Percentiles rank a stretch among this genome's conserved stretches.
Evolutionary conservation across 1,284 basidiomycete genomes (phyloP).

Genomic region (Tilletiopsis washingtonensis): DNA sequence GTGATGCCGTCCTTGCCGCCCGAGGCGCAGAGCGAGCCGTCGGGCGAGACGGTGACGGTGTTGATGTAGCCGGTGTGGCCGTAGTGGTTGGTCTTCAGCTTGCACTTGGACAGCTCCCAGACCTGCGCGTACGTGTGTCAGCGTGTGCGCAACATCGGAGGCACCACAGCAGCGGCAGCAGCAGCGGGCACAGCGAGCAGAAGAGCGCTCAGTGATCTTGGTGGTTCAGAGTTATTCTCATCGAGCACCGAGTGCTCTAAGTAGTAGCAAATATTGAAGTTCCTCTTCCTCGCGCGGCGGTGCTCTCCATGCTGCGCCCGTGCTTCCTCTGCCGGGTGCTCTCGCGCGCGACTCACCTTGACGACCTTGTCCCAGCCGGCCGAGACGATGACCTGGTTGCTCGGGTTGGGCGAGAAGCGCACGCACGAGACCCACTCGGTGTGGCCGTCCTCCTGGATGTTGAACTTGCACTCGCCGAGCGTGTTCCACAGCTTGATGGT

Average conservation of each 20-base stretch:
- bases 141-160: no score
- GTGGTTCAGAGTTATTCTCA: constrained; percentile 65
- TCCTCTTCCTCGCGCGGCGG: constrained; percentile 4
- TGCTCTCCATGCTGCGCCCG: not conserved
- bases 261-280: constrained; percentile 73
- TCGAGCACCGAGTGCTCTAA: constrained; percentile 57
- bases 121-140: no score
- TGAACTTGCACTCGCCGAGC: constrained; percentile 99
- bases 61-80: constrained; percentile 99
- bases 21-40: constrained; percentile 96
- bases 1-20: constrained; percentile 96
- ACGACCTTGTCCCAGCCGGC: constrained; percentile 99
- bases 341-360: constrained; percentile 64
- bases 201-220: constrained; percentile 62
- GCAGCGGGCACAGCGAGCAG: not conserved
- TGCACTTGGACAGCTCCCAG: constrained; percentile 99
- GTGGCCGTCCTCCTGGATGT: constrained; percentile 96
- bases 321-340: constrained; percentile 9
- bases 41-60: constrained; percentile 96
- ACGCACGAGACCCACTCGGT: constrained; percentile 84
- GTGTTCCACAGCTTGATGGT: constrained; percentile 99
- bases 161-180: not conserved
- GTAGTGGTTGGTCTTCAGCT: constrained; percentile 99
- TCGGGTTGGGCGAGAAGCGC: constrained; percentile 95
- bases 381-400: constrained; percentile 97